Evolutionary conservation across 2,329 filamentous ascomycete genomes (phyloP).

Genomic region (Pseudonectria foliicola): DNA sequence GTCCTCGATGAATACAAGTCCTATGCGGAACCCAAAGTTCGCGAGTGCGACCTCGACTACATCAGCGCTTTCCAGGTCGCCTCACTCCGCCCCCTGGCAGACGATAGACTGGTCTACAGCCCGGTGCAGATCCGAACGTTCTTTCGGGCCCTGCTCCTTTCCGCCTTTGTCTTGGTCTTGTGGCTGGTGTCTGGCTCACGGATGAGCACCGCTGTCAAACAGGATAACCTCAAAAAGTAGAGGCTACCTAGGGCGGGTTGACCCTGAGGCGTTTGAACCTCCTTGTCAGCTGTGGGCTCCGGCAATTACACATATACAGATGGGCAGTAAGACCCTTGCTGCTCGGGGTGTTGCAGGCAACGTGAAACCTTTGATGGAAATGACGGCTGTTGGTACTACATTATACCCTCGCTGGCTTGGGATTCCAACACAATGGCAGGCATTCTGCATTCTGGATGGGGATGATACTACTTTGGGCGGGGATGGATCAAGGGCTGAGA

Average conservation of each 20-base stretch:
- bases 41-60: constrained; percentile 54
- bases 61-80: constrained; percentile 43
- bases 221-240: constrained; percentile 11
- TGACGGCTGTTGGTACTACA: constrained; percentile 4
- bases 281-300: not conserved
- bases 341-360: no score
- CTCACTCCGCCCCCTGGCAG: constrained; percentile 22
- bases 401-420: constrained; percentile 6
- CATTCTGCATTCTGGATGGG: constrained; percentile 21
- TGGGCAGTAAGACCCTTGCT: no score
- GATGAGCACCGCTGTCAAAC: constrained; percentile 15
- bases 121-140: constrained; percentile 30
- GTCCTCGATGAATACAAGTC: constrained; percentile 67
- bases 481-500: constrained; percentile 52
- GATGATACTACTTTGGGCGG: constrained; percentile 21
- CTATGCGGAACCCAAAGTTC: constrained; percentile 55
- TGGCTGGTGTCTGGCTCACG: constrained; percentile 35
- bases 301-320: not conserved
- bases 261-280: not conserved
- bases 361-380: no score
- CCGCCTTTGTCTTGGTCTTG: constrained; percentile 33
- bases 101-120: constrained; percentile 8
- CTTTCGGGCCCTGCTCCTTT: constrained; percentile 36
- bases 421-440: constrained; percentile 9
- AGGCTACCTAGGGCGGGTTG: not conserved